These are phyloP conservation scores for Termitomyces titanicus DNA, from an alignment of 768 basidiomycete genomes.

Conservation along the genomic window DNA sequence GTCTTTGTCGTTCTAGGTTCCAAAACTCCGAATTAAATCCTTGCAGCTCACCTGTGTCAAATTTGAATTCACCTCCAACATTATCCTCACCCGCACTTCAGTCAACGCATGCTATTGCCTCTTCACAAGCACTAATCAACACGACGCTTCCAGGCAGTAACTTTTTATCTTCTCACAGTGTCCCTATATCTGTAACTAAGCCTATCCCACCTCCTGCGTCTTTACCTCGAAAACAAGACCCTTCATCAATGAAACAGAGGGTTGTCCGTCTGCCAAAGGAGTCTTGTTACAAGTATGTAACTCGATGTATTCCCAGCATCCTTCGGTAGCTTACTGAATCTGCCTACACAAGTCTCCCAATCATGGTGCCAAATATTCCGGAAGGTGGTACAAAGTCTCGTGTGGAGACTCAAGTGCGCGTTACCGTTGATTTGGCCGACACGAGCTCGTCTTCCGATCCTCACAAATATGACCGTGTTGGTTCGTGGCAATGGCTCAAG, in stretches of 20 bases:
- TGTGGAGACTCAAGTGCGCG: conserved; percentile 92
- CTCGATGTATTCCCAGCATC: conserved; percentile 12
- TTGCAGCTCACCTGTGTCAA: conserved; percentile 32
- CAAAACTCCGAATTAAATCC: conserved; percentile 9
- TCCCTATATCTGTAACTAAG: conserved; percentile 48
- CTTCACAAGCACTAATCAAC: conserved; percentile 16
- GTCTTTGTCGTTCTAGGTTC: conserved; percentile 23
- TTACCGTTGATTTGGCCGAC: conserved; percentile 76
- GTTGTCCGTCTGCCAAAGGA: conserved; percentile 74
- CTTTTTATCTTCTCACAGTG: conserved; percentile 31
- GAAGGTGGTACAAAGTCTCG: conserved; percentile 83
- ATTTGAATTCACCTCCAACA: conserved; percentile 25
- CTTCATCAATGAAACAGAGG: conserved; percentile 44
- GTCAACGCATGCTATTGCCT: conserved; percentile 16
- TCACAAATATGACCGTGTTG: conserved; percentile 71
- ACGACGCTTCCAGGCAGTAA: conserved; percentile 23
- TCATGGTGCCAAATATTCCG: conserved; percentile 82
- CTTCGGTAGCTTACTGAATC: conserved; percentile 11
- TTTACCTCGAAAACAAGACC: conserved; percentile 53
- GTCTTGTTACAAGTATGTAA: conserved; percentile 66
- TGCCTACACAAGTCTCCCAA: conserved; percentile 53
- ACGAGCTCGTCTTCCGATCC: conserved; percentile 60
- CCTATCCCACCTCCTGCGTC: conserved; percentile 66
- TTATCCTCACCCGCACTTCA: conserved; percentile 29
- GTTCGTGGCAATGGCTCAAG: conserved; percentile 88